These are phyloP conservation scores for Talaromyces proteolyticus DNA, from an alignment of 495 filamentous ascomycete genomes.

Conservation along the genomic window DNA sequence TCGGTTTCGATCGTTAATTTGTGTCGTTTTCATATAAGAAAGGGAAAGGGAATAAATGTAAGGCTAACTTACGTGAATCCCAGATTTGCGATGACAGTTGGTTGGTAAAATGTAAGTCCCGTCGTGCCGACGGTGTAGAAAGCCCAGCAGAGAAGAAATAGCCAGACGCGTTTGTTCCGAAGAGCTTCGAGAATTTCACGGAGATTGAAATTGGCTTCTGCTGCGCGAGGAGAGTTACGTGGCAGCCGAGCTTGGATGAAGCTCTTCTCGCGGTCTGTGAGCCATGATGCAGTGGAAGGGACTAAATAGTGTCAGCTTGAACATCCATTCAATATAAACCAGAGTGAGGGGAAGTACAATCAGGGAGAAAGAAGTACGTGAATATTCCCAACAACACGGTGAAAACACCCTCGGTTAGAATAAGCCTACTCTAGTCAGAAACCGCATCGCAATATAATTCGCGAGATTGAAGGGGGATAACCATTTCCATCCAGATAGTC, in stretches of 20 bases:
- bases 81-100: slow-evolving; percentile 23
- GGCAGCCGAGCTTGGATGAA: slow-evolving; percentile 34
- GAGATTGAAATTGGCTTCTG: slow-evolving; percentile 25
- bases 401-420: slow-evolving; percentile 28
- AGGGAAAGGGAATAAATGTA: no score
- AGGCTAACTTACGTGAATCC: no score
- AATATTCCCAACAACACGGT: slow-evolving; percentile 26
- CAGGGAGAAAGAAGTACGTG: slow-evolving; percentile 27
- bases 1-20: no score
- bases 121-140: slow-evolving; percentile 24
- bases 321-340: no score
- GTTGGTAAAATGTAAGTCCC: slow-evolving; percentile 21
- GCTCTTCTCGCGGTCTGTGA: slow-evolving; percentile 32
- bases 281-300: slow-evolving; percentile 21
- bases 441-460: no score
- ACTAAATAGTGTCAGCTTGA: no score
- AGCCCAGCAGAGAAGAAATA: slow-evolving; percentile 25
- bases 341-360: no score
- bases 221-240: slow-evolving; percentile 27
- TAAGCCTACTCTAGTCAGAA: no score
- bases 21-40: no score
- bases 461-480: no score
- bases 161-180: slow-evolving; percentile 18
- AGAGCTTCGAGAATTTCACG: slow-evolving; percentile 27
- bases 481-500: slow-evolving; percentile 33